Percentiles rank a stretch among this genome's conserved stretches.
These are phyloP conservation scores for Cladorrhinum sp. DNA, from an alignment of 2,329 filamentous ascomycete genomes.

Conservation along the genomic window DNA sequence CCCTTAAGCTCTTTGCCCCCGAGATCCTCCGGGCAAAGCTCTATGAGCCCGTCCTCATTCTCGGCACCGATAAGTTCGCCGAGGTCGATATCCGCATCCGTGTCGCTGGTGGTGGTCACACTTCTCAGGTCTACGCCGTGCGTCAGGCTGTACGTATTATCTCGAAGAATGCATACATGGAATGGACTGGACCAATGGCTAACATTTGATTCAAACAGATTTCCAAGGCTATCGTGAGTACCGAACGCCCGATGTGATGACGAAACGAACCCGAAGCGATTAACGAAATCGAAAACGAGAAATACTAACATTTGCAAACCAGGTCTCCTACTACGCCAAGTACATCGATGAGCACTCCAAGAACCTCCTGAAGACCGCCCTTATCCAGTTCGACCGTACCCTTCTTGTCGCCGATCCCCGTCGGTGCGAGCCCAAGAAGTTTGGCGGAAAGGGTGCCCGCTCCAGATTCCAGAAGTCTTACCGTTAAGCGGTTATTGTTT, in stretches of 20 bases:
- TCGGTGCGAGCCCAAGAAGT: slow-evolving; percentile 99
- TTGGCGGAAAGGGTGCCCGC: slow-evolving; percentile 88
- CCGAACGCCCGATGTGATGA: slow-evolving; percentile 1
- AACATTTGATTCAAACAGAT: slow-evolving; percentile 46
- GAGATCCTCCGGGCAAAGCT: slow-evolving; percentile 99
- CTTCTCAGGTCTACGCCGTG: slow-evolving; percentile 85
- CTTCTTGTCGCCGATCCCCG: slow-evolving; percentile 99
- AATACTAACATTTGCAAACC: slow-evolving; percentile 15
- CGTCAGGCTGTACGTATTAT: slow-evolving; percentile 66
- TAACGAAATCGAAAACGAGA: slow-evolving; percentile 8
- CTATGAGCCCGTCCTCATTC: slow-evolving; percentile 97
- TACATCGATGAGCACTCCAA: slow-evolving; percentile 99
- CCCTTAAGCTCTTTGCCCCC: slow-evolving; percentile 89
- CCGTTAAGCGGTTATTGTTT: slow-evolving; percentile 68
- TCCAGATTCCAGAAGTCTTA: slow-evolving; percentile 99
- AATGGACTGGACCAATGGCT: slow-evolving; percentile 11
- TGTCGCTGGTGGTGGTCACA: slow-evolving; percentile 96
- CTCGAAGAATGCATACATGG: neutral
- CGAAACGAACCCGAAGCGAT: slow-evolving; percentile 2
- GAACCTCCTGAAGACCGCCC: slow-evolving; percentile 97
- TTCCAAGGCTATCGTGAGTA: slow-evolving; percentile 81
- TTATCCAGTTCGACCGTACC: slow-evolving; percentile 67
- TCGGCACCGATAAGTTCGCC: slow-evolving; percentile 76
- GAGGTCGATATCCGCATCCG: slow-evolving; percentile 95
- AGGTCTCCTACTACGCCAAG: slow-evolving; percentile 93